These are phyloP conservation scores for Sugiyamaella lignohabitans DNA, from an alignment of 805 yeast genomes.

Conservation along the genomic window DNA sequence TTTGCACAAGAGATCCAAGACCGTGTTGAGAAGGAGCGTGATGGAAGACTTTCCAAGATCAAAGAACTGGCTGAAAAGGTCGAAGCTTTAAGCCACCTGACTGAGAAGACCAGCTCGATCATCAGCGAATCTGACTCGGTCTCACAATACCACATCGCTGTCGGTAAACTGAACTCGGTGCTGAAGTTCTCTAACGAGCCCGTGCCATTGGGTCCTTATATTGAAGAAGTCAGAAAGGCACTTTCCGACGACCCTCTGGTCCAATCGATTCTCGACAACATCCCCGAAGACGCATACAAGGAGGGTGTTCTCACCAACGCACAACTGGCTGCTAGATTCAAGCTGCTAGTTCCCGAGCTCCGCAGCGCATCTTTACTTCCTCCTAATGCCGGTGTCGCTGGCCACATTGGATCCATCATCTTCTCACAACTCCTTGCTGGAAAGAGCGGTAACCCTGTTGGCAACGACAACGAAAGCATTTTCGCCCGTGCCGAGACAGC, in stretches of 20 bases:
- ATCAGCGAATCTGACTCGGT: slow-evolving; percentile 36
- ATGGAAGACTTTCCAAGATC: slow-evolving; percentile 68
- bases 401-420: slow-evolving; percentile 74
- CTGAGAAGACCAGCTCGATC: slow-evolving; percentile 34
- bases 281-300: slow-evolving; percentile 40
- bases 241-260: slow-evolving; percentile 46
- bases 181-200: slow-evolving; percentile 37
- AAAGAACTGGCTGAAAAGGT: slow-evolving; percentile 52
- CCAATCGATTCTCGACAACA: slow-evolving; percentile 40
- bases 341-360: slow-evolving; percentile 72
- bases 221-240: slow-evolving; percentile 31
- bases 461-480: slow-evolving; percentile 82
- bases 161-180: slow-evolving; percentile 38
- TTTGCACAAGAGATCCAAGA: slow-evolving; percentile 53
- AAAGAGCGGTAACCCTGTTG: slow-evolving; percentile 72
- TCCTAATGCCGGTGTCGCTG: slow-evolving; percentile 91
- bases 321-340: slow-evolving; percentile 76
- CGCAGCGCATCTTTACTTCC: slow-evolving; percentile 86
- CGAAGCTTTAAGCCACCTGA: slow-evolving; percentile 43
- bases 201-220: slow-evolving; percentile 31
- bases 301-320: slow-evolving; percentile 67
- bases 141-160: slow-evolving; percentile 39
- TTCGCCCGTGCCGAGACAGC: slow-evolving; percentile 78
- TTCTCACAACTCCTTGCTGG: slow-evolving; percentile 71
- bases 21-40: slow-evolving; percentile 65